Base-by-base conservation (phyloP, 805 yeast genomes). In the Cyberlindnera lachancei region DNA sequence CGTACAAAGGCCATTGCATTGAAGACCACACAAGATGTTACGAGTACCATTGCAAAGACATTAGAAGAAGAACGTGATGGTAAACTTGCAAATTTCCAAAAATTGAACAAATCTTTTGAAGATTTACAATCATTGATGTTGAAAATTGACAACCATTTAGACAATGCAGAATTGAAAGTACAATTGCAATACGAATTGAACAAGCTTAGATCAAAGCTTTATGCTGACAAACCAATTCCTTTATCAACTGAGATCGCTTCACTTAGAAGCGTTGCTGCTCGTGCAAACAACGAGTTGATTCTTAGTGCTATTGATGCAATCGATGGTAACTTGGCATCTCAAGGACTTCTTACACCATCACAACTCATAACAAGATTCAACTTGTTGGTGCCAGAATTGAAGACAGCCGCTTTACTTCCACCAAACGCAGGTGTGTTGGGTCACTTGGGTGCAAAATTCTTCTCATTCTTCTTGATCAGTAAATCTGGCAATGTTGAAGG, bases 351-450 rank as follows among this genome's bases (percentile, higher is more conserved):
- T 42, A 48, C 56, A 1, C 50, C 44, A 30, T 35, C 52, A 3
- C 56, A 52, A 34, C 38, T 52, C 30, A 45, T 47, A 28, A 40
- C 56, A 9, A 45, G 56, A 44, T 52, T 50, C 84, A 73, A 76
- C 42, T 63, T 78, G 33, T 68, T 92, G 38, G 78, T 71, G 15
- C 92, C 94, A 12, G 95, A 90, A 61, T 73, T 92, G 53, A 79
- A 95, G 58, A 75, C 86, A 19, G 88, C 94, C 7, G 77, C 96
- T 5, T 63, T 92, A 46, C 72, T 88, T 40, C 96, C 97, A 34
- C 94, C 94, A 46, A 84, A 90, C 52, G 95, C 98, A 17, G 98
- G 98, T 52, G 71, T 92, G 34, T 72, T 90, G 47, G 97, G 96
- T 19, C 96, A 92, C 58, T 56, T 87, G 26, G 71, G 94, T 6